phyloP scores from a whole-genome alignment of 192 early-diverging fungal species.

The Globomyces pollinis-pini region DNA sequence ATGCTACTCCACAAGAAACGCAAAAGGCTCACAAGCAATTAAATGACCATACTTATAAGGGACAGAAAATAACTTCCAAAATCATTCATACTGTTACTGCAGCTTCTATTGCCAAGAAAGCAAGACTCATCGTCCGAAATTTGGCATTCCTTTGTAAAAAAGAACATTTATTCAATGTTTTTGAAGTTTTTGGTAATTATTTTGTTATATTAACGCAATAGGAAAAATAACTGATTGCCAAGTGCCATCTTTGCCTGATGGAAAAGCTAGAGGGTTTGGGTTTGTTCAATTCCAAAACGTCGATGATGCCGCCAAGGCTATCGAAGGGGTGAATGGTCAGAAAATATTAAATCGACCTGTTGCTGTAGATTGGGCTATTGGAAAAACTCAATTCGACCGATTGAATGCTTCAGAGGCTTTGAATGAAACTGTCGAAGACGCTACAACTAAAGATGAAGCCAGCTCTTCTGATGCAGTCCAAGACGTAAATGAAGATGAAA shows the following conservation, averaged over 20 bases:
- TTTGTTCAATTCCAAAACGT: constrained; percentile 79
- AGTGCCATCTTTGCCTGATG: constrained; percentile 69
- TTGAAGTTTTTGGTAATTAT: constrained; percentile 61
- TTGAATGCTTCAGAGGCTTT: constrained; percentile 36
- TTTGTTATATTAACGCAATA: no score
- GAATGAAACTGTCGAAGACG: constrained; percentile 31
- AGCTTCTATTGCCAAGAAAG: constrained; percentile 44
- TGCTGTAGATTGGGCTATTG: constrained; percentile 76
- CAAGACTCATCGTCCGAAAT: constrained; percentile 83
- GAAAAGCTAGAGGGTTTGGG: constrained; percentile 78
- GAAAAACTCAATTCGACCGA: constrained; percentile 58
- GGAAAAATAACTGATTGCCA: constrained; percentile 61
- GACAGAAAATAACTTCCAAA: constrained; percentile 36
- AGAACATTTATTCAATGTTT: constrained; percentile 50
- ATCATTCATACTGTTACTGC: not conserved
- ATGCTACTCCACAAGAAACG: constrained; percentile 34
- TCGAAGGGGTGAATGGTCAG: constrained; percentile 64
- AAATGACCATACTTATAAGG: constrained; percentile 71
- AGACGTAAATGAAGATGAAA: constrained; percentile 17
- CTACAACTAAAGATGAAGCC: constrained; percentile 19
- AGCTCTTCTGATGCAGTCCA: constrained; percentile 28
- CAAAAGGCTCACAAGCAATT: constrained; percentile 51
- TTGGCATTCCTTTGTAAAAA: constrained; percentile 58
- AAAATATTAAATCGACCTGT: constrained; percentile 64
- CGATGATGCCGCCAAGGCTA: constrained; percentile 54